These are phyloP conservation scores for Russula vinacea DNA, from an alignment of 768 basidiomycete species.

Conservation along the genomic window DNA sequence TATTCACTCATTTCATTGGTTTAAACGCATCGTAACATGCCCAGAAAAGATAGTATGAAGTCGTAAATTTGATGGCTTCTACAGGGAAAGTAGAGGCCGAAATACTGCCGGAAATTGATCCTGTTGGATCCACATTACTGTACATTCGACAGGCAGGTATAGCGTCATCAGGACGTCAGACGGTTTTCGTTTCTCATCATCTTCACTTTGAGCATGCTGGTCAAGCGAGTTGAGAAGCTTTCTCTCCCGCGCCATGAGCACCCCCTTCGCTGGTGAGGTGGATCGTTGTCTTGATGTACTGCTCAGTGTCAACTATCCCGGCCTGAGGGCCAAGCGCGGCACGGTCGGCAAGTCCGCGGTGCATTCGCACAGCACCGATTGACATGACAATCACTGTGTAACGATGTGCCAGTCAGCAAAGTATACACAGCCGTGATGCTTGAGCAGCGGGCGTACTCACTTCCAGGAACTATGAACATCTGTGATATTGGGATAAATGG, in stretches of 20 bases:
- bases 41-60: no score
- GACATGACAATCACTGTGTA: conserved; percentile 8
- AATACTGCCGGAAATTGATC: no score
- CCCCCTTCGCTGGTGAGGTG: not conserved
- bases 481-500: not conserved
- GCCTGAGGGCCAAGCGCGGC: not conserved
- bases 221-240: not conserved
- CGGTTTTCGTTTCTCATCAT: no score
- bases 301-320: not conserved
- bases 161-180: not conserved
- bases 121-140: not conserved
- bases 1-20: not conserved
- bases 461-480: conserved; percentile 8
- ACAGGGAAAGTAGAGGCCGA: no score
- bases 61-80: no score
- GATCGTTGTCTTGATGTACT: not conserved
- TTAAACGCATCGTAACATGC: no score
- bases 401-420: not conserved
- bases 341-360: not conserved
- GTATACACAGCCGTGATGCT: no score
- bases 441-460: not conserved
- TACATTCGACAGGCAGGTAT: not conserved
- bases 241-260: not conserved
- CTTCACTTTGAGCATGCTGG: no score
- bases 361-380: not conserved